Conservation (phyloP, 1,284 basidiomycete species). For the Boletus subluridellus region DNA sequence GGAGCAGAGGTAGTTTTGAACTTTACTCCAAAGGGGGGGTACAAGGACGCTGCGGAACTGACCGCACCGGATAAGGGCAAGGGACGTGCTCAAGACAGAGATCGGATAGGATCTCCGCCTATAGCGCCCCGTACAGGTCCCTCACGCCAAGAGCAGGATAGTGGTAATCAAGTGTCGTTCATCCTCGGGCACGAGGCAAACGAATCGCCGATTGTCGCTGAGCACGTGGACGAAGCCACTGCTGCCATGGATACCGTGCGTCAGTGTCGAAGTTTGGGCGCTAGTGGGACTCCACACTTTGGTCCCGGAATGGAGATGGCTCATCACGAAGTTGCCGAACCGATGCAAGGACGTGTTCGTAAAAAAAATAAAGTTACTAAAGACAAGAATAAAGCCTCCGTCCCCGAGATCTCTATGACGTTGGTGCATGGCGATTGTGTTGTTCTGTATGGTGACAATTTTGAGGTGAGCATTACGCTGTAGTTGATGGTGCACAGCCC, state of each 20-base stretch:
- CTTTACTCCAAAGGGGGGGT: slow-evolving; percentile 28
- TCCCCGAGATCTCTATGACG: slow-evolving; percentile 39
- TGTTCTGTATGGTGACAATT: slow-evolving; percentile 48
- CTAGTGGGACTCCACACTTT: not conserved
- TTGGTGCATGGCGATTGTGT: slow-evolving; percentile 58
- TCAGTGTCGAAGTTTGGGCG: not conserved
- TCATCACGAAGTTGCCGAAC: slow-evolving; percentile 3
- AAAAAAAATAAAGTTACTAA: slow-evolving; percentile 18
- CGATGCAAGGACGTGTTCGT: slow-evolving; percentile 2
- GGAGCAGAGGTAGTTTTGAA: slow-evolving; percentile 25
- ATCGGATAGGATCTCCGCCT: slow-evolving; percentile 5
- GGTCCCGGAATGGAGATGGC: not conserved
- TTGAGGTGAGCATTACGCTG: slow-evolving; percentile 44
- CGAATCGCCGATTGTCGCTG: not conserved
- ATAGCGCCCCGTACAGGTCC: not conserved
- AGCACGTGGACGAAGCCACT: not conserved
- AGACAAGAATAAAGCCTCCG: slow-evolving; percentile 18
- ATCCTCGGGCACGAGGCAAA: not conserved
- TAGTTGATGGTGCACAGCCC: not conserved
- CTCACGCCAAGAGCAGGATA: not conserved
- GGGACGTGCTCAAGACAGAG: slow-evolving; percentile 3
- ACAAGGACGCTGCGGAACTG: slow-evolving; percentile 2
- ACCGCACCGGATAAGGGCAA: slow-evolving; percentile 13
- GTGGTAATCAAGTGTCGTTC: not conserved
- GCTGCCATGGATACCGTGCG: slow-evolving; percentile 6